Percentiles rank a stretch among this genome's conserved stretches.
phyloP scores from a whole-genome alignment of 2,329 filamentous ascomycete genomes.

The Cercospora sp. region DNA sequence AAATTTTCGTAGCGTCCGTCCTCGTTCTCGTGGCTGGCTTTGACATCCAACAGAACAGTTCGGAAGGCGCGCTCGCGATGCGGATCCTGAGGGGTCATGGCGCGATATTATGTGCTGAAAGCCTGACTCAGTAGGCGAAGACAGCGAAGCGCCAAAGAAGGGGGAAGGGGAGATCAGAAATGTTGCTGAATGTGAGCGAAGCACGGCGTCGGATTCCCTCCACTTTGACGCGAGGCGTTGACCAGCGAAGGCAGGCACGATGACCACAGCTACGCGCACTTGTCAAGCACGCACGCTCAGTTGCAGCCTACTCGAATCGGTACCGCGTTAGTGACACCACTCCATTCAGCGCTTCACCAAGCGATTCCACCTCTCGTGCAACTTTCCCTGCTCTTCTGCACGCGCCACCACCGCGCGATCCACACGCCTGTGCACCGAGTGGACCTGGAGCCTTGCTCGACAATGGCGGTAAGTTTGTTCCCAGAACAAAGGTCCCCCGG shows the following conservation, averaged over 20 bases:
- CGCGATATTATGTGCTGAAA: not conserved
- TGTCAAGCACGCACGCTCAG: not conserved
- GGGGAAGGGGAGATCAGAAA: not conserved
- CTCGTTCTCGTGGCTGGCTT: not conserved
- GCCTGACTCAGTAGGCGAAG: not conserved
- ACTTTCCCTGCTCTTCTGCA: not conserved
- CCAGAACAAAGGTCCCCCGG: too few species aligned
- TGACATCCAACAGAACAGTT: not conserved
- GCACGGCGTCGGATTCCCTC: not conserved
- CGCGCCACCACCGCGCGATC: too few species aligned
- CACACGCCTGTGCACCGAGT: too few species aligned
- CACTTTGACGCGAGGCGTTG: not conserved
- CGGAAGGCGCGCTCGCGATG: not conserved
- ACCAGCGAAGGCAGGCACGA: not conserved
- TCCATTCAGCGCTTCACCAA: not conserved
- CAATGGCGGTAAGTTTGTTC: too few species aligned
- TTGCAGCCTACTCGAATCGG: too few species aligned
- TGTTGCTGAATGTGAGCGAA: not conserved
- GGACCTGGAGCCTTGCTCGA: too few species aligned
- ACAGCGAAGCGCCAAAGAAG: not conserved
- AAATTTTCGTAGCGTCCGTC: not conserved
- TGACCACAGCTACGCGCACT: not conserved
- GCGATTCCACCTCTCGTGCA: not conserved
- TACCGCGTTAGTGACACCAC: not conserved
- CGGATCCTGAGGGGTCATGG: not conserved